A percentile compares a stretch with the other conserved stretches of the same genome.
These are phyloP conservation scores for Leishmania arabica DNA, from an alignment of 208 protist species.

Conservation along the genomic window DNA sequence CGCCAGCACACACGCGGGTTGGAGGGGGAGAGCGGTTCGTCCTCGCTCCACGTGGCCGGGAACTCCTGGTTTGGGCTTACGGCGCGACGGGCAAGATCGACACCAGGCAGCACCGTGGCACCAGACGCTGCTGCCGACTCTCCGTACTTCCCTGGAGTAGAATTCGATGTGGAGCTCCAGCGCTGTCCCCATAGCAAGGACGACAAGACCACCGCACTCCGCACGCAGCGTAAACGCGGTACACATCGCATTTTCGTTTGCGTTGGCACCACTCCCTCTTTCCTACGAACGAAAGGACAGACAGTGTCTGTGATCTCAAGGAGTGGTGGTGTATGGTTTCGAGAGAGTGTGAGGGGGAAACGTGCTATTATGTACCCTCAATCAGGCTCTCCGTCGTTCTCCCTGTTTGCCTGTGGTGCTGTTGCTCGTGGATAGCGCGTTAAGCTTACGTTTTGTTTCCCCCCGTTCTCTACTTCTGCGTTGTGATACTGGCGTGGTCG, in stretches of 20 bases:
- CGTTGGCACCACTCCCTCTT: background rate
- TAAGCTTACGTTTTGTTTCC: background rate
- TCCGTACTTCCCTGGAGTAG: background rate
- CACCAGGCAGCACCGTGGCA: constrained; percentile 43
- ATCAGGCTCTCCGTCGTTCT: background rate
- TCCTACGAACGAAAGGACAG: too few relatives aligned
- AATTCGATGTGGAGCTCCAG: constrained; percentile 9
- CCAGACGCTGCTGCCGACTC: background rate
- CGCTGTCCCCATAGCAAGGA: constrained; percentile 4
- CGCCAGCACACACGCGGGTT: constrained; percentile 72
- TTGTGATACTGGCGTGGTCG: background rate
- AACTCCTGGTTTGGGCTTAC: constrained; percentile 46
- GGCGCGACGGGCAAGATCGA: constrained; percentile 53
- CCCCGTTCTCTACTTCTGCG: background rate
- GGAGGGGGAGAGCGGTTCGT: constrained; percentile 38
- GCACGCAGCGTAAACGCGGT: constrained; percentile 1
- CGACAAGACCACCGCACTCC: constrained; percentile 2
- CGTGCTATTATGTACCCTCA: background rate
- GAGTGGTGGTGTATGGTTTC: background rate
- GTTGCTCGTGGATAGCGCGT: background rate
- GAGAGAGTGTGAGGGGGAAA: background rate
- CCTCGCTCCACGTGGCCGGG: constrained; percentile 53
- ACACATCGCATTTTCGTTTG: constrained; percentile 16
- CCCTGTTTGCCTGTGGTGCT: background rate
- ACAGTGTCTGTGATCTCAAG: background rate